Conservation (phyloP, 2,329 filamentous ascomycete genomes). For the Fusarium neocosmosporiellum region DNA sequence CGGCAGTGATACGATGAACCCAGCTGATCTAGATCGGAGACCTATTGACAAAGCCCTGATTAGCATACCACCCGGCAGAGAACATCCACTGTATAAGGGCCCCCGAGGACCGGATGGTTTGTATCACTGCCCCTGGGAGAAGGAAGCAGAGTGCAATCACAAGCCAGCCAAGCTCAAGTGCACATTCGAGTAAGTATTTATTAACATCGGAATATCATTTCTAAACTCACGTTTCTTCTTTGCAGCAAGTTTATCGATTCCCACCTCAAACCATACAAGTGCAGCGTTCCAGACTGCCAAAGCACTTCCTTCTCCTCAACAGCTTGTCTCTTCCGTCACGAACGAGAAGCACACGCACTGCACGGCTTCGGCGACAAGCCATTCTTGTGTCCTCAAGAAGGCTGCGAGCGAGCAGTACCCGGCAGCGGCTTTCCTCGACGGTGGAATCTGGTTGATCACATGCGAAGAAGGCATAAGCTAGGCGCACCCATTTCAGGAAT, state of each 20-base stretch:
- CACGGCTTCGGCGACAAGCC: conserved; percentile 94
- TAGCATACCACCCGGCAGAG: neutral
- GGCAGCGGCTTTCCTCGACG: conserved; percentile 92
- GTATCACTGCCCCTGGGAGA: conserved; percentile 91
- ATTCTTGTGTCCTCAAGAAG: conserved; percentile 85
- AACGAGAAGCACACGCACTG: conserved; percentile 93
- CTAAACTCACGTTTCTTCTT: neutral
- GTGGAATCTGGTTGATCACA: conserved; percentile 75
- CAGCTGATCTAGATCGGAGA: neutral
- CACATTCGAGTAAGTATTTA: conserved; percentile 87
- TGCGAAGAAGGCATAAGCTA: neutral
- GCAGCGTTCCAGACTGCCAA: conserved; percentile 84
- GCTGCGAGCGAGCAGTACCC: conserved; percentile 82
- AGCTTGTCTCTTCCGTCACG: conserved; percentile 91
- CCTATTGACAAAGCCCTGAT: neutral
- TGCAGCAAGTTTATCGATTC: conserved; percentile 94
- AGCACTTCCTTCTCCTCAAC: conserved; percentile 93
- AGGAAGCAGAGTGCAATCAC: conserved; percentile 79
- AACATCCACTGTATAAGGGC: neutral
- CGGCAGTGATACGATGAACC: neutral
- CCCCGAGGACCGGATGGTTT: conserved; percentile 70
- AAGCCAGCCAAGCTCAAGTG: conserved; percentile 95
- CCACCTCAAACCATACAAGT: conserved; percentile 93
- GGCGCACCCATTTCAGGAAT: neutral
- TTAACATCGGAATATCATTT: conserved; percentile 24